These are phyloP conservation scores for Syzygium syzygioides DNA, from an alignment of 441 rosid genomes.

Conservation along the genomic window DNA sequence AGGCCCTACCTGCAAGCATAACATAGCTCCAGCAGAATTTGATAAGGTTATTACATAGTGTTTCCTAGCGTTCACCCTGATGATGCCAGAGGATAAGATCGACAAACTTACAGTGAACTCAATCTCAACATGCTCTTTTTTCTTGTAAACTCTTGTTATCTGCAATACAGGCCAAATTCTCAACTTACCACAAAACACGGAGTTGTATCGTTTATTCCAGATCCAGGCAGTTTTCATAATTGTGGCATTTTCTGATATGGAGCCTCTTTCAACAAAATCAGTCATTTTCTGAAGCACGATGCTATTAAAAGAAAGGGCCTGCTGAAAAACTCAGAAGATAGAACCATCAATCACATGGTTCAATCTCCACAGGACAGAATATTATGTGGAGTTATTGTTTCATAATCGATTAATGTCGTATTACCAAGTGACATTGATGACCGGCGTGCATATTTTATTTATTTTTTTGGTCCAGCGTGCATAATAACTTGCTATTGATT, in stretches of 20 bases:
- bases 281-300: not conserved
- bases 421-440: not conserved
- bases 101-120: constrained; percentile 83
- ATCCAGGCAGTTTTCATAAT: not conserved
- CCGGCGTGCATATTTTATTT: not conserved
- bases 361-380: not conserved
- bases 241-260: not conserved
- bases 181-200: not conserved
- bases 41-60: not conserved
- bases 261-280: not conserved
- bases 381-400: not conserved
- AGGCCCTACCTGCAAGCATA: constrained; percentile 65
- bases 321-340: not conserved
- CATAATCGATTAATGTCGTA: not conserved
- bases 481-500: not conserved
- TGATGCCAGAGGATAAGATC: not conserved
- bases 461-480: too few species aligned
- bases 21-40: not conserved
- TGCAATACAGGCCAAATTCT: constrained; percentile 23
- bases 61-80: not conserved
- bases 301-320: not conserved
- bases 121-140: constrained; percentile 90
- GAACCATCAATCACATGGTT: not conserved
- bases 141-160: constrained; percentile 82
- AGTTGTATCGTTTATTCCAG: not conserved